Conservation (phyloP, 2,329 filamentous ascomycete species). For the Aspergillus novofumigatus region DNA sequence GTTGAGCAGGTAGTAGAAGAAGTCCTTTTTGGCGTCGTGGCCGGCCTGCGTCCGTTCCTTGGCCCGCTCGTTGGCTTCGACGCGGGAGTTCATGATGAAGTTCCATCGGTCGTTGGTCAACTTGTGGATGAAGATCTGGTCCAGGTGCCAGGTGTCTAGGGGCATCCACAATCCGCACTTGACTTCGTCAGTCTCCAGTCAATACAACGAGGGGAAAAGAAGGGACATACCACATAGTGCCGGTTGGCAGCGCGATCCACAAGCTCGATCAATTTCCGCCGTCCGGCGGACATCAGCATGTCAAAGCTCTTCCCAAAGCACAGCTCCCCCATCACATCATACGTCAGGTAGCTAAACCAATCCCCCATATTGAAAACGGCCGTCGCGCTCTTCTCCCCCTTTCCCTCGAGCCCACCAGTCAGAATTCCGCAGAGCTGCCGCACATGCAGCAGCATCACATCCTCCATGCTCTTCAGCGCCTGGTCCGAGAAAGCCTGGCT, state of each 20-base stretch:
- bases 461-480: slow-evolving; percentile 65
- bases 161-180: slow-evolving; percentile 70
- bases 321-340: slow-evolving; percentile 50
- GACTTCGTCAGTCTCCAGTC: slow-evolving; percentile 3
- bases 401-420: slow-evolving; percentile 14
- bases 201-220: background rate
- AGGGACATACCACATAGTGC: slow-evolving; percentile 54
- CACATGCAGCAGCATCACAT: slow-evolving; percentile 62
- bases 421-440: slow-evolving; percentile 56
- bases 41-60: slow-evolving; percentile 54
- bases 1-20: slow-evolving; percentile 71
- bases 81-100: slow-evolving; percentile 68
- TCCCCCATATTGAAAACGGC: slow-evolving; percentile 32
- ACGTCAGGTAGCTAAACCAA: slow-evolving; percentile 44
- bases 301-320: slow-evolving; percentile 51
- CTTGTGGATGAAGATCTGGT: slow-evolving; percentile 63
- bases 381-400: slow-evolving; percentile 10
- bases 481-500: slow-evolving; percentile 67
- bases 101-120: slow-evolving; percentile 63
- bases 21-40: slow-evolving; percentile 65
- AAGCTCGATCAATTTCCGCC: slow-evolving; percentile 62
- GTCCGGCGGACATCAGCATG: slow-evolving; percentile 42
- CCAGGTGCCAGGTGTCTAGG: slow-evolving; percentile 61
- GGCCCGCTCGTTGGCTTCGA: slow-evolving; percentile 63
- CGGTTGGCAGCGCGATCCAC: slow-evolving; percentile 65